Evolutionary conservation across 1,284 basidiomycete species (phyloP).

Genomic region (Hypsizygus ulmarius): DNA sequence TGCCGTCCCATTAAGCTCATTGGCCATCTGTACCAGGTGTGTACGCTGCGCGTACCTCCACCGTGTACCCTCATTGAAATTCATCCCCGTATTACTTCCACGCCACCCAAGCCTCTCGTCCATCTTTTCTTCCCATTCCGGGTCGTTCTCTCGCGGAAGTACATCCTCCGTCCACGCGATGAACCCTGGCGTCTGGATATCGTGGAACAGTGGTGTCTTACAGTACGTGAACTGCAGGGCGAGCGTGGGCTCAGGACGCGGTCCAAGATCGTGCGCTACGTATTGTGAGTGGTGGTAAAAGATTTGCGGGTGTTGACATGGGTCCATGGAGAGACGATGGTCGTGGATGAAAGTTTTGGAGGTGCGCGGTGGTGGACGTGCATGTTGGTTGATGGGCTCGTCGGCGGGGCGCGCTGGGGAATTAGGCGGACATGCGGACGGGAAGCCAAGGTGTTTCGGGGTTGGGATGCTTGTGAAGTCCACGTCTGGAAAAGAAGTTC

Average conservation of each 20-base stretch:
- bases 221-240: constrained; percentile 57
- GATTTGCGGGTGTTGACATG: constrained; percentile 52
- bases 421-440: constrained; percentile 39
- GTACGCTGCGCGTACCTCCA: constrained; percentile 53
- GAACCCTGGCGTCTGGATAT: constrained; percentile 54
- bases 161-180: constrained; percentile 44
- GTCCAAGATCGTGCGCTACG: constrained; percentile 48
- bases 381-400: constrained; percentile 31
- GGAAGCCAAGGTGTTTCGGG: constrained; percentile 36
- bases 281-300: constrained; percentile 56
- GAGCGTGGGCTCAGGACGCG: constrained; percentile 42
- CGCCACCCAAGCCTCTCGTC: constrained; percentile 63
- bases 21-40: constrained; percentile 36
- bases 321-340: constrained; percentile 57
- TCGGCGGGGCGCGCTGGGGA: constrained; percentile 34
- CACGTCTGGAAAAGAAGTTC: constrained; percentile 28
- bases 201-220: constrained; percentile 56
- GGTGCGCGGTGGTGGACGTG: constrained; percentile 23
- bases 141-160: constrained; percentile 38
- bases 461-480: constrained; percentile 32
- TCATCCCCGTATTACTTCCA: constrained; percentile 63
- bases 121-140: constrained; percentile 52
- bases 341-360: constrained; percentile 54
- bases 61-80: constrained; percentile 35
- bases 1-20: constrained; percentile 29